These are phyloP conservation scores for Candida andamanensis DNA, from an alignment of 805 yeast genomes.

Conservation along the genomic window DNA sequence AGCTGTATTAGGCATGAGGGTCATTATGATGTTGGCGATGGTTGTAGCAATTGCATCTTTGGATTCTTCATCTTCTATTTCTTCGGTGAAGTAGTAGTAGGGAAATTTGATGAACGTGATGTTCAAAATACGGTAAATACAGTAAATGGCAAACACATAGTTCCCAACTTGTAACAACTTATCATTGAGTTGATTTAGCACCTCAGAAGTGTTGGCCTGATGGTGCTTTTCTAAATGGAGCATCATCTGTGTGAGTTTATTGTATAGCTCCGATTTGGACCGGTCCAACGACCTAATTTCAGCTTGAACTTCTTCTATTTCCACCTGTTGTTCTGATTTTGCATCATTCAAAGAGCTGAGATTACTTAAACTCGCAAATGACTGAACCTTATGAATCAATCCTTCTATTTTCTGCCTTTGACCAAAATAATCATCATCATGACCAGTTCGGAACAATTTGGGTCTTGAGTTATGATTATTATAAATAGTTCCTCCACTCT, in stretches of 20 bases:
- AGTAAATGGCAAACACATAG: conserved; percentile 39
- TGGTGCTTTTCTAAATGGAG: conserved; percentile 1
- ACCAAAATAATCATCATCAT: too few relatives aligned
- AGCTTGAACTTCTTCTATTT: conserved; percentile 28
- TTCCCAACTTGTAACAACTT: conserved; percentile 14
- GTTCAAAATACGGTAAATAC: conserved; percentile 43
- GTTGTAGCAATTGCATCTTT: conserved; percentile 48
- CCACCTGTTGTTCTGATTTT: conserved; percentile 25
- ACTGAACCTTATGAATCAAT: conserved; percentile 35
- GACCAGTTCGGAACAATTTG: conserved; percentile 4
- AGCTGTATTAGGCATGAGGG: conserved; percentile 10
- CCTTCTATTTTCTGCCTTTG: conserved; percentile 20
- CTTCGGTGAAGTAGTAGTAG: conserved; percentile 11
- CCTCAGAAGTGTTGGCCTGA: conserved; percentile 3
- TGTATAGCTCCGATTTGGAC: conserved; percentile 4
- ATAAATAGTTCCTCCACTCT: conserved; percentile 23
- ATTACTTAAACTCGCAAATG: conserved; percentile 32
- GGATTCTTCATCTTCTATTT: conserved; percentile 11
- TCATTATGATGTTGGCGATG: conserved; percentile 34
- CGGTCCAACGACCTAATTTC: conserved; percentile 34
- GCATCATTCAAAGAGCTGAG: conserved; percentile 9
- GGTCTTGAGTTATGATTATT: conserved; percentile 12
- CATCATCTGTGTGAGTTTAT: conserved; percentile 1
- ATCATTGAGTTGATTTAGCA: too few relatives aligned
- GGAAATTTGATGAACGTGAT: conserved; percentile 41